Conservation (phyloP, 345 rosid genomes). For the Dovyalis caffra region DNA sequence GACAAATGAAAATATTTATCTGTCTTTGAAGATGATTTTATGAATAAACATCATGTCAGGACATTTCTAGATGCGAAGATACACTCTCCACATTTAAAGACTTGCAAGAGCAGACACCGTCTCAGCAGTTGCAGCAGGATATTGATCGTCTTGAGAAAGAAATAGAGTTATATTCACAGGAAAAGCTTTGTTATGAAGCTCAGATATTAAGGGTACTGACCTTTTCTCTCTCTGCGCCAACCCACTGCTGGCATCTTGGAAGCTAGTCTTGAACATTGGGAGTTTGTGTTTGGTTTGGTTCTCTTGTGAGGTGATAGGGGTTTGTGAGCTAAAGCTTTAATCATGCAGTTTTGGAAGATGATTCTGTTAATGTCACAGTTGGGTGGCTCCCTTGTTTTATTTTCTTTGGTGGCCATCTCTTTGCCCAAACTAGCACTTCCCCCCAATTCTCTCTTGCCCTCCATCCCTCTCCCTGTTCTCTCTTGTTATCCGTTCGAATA, state of each 20-base stretch:
- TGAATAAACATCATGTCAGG: slow-evolving; percentile 38
- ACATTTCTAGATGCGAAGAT: slow-evolving; percentile 82
- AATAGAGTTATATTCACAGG: slow-evolving; percentile 72
- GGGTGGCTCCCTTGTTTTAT: background rate
- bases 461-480: background rate
- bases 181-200: slow-evolving; percentile 92
- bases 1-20: background rate
- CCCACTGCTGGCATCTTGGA: background rate
- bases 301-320: background rate
- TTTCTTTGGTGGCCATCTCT: background rate
- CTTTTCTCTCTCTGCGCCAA: background rate
- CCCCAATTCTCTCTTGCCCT: background rate
- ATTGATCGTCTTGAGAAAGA: slow-evolving; percentile 77
- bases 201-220: slow-evolving; percentile 79
- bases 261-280: background rate
- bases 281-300: slow-evolving; percentile 6
- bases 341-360: background rate
- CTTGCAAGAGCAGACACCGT: slow-evolving; percentile 68
- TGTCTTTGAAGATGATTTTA: background rate
- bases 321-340: background rate
- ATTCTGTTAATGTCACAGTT: background rate
- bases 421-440: background rate
- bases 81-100: slow-evolving; percentile 61
- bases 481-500: background rate
- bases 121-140: slow-evolving; percentile 65